Evolutionary conservation across 495 filamentous ascomycete genomes (phyloP), one percentile per base, ranked within the genome.

Genomic region (Neurospora sp.): DNA sequence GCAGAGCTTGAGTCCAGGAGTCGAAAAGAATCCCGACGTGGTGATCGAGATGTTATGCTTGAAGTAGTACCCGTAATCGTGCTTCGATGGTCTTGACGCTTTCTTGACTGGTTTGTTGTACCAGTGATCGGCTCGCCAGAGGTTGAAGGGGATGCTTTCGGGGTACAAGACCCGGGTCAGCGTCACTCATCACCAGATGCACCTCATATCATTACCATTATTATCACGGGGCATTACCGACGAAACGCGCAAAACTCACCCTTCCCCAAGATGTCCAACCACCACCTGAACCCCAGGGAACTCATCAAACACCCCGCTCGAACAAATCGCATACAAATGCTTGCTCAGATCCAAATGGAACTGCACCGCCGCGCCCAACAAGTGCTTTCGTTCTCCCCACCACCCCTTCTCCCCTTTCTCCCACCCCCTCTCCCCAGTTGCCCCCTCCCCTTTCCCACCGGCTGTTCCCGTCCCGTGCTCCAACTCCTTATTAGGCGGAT

Each of bases 91-190:
- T 74, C 88, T 84, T 74, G 86, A 84, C 20, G 84, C 82, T 53
- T 86, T 85, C 75, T 88, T 87, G 35, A 88, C 77, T 0, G 79
- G 81, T 69, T 83, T 83, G 74, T 83, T 82, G 71, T 79, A 88
- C 88, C 88, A 90, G 78, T 90, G 88, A 71, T 88, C 84, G 27
- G 88, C 89, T 12, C 90, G 81, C 82, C 85, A 88, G 71, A 92
- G 81, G 72, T 90, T 88, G 78, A 90, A 92, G 0, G 89, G 90
- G n/a, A 91, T 84, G 38, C 88, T 82, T 35, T 73, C 4, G 8
- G 1, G 7, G n/a, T 3, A 9, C 3, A 1, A 42, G 12, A 48
- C 16, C 7, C 41, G n/a, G 9, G 9, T 48, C 16, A 45, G 61
- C 39, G 12, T 22, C 69, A 14, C 10, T 38, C 22, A 27, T 10